Percentiles rank a stretch among this genome's conserved stretches.
These are phyloP conservation scores for Cladophialophora psammophila DNA, from an alignment of 2,329 filamentous ascomycete genomes.

Conservation along the genomic window DNA sequence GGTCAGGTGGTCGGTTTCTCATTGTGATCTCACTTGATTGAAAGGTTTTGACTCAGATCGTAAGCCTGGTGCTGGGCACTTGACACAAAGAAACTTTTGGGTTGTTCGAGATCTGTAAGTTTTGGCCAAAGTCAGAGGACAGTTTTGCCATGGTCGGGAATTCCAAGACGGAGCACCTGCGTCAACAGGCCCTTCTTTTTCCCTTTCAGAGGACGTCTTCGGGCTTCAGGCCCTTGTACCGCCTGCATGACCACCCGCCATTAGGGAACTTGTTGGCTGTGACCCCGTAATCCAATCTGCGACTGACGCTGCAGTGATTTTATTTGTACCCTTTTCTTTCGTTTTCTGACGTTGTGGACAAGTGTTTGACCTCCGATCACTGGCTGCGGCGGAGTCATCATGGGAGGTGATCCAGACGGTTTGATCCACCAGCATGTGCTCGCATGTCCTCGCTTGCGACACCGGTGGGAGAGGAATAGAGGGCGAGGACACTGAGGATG, in stretches of 20 bases:
- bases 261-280: slow-evolving; percentile 9
- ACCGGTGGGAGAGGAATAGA: not conserved
- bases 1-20: slow-evolving; percentile 11
- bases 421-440: slow-evolving; percentile 14
- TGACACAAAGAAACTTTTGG: slow-evolving; percentile 9
- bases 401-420: not conserved
- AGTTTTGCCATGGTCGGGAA: slow-evolving; percentile 3
- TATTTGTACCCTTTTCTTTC: not conserved
- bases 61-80: slow-evolving; percentile 5
- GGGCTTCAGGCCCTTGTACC: slow-evolving; percentile 16
- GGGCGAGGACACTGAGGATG: not conserved
- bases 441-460: not conserved
- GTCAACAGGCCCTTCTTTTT: slow-evolving; percentile 3
- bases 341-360: slow-evolving; percentile 4
- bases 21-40: not conserved
- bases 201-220: not conserved
- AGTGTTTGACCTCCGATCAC: slow-evolving; percentile 1
- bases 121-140: not conserved
- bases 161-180: slow-evolving; percentile 14
- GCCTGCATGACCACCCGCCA: slow-evolving; percentile 23
- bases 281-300: slow-evolving; percentile 10
- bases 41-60: slow-evolving; percentile 10
- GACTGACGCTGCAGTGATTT: not conserved
- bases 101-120: slow-evolving; percentile 5
- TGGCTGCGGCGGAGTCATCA: not conserved